Base-by-base conservation (phyloP, 257 asterid genomes). In the Gardenia jasminoides region DNA sequence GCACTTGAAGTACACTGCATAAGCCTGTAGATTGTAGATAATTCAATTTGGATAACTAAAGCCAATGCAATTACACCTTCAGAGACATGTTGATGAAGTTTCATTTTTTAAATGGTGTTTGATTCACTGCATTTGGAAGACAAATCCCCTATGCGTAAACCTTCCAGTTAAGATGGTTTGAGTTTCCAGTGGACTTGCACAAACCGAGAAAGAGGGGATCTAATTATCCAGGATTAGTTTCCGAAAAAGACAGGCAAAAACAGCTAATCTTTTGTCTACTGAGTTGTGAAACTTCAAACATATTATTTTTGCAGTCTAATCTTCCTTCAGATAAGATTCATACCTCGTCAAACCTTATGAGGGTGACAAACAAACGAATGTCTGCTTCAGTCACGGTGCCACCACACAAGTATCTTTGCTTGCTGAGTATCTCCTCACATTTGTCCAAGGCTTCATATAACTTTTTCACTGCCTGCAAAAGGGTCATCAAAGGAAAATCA, bases 321-420 rank as follows among this genome's bases (percentile, higher is more conserved):
- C 13, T 43, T n/a, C 13, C 7, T 33, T 6, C 17, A 22, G 67
- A 58, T 56, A 65, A 75, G 43, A 41, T 36, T 0, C 64, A 56
- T 88, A 94, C 98, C 99, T 93, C 99, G 68, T 96, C 99, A 75
- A 96, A 96, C 87, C 99, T 83, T 81, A 96, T 89, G 69, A 93
- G 92, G 85, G 98, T 96, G 77, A 92, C 97, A 75, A 96, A 96
- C 86, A 96, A 80, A 82, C 98, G 99, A 76, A 93, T 84, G 83
- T 96, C 99, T 59, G 98, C 99, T 87, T 96, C 97, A 70, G 97
- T 96, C 65, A 92, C 78, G 10, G 88, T 72, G 8, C 86, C 84
- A 67, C 98, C 99, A 79, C 98, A 91, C 74, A 96, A 64, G 64
- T 92, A 96, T 28, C 95, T 83, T 74, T 93, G 97, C 82, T 86